Percentiles rank a stretch among this genome's conserved stretches.
phyloP scores from a whole-genome alignment of 2,329 filamentous ascomycete species.

The Metarhizium album region DNA sequence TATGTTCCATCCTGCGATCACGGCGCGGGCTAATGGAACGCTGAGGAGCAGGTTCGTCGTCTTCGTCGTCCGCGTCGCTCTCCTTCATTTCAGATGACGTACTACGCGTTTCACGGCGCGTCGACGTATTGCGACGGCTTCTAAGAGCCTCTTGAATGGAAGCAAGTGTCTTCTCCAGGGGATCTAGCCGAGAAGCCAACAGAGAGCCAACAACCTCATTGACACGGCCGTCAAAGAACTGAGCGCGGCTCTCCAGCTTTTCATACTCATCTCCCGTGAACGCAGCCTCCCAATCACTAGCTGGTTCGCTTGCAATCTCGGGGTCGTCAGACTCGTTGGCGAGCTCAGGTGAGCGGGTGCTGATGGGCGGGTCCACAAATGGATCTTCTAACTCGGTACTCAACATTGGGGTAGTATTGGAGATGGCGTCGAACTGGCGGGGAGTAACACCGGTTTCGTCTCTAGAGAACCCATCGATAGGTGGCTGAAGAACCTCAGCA shows the following conservation, averaged over 20 bases:
- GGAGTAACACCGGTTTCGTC: slow-evolving; percentile 67
- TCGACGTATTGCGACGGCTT: slow-evolving; percentile 43
- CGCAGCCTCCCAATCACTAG: slow-evolving; percentile 87
- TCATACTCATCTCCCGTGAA: slow-evolving; percentile 74
- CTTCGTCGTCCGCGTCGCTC: slow-evolving; percentile 92
- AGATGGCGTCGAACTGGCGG: slow-evolving; percentile 37
- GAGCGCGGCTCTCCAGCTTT: slow-evolving; percentile 69
- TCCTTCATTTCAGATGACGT: slow-evolving; percentile 60
- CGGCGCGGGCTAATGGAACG: slow-evolving; percentile 68
- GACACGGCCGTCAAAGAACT: slow-evolving; percentile 86
- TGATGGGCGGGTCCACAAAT: slow-evolving; percentile 42
- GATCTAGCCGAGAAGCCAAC: slow-evolving; percentile 64
- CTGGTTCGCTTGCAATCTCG: slow-evolving; percentile 44
- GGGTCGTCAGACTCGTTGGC: slow-evolving; percentile 28
- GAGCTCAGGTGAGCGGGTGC: slow-evolving; percentile 39
- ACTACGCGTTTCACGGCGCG: slow-evolving; percentile 50
- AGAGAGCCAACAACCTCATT: slow-evolving; percentile 74
- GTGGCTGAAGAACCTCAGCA: slow-evolving; percentile 37
- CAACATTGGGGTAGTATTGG: slow-evolving; percentile 34
- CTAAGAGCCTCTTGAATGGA: slow-evolving; percentile 64
- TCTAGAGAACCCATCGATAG: slow-evolving; percentile 45
- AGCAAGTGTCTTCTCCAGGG: slow-evolving; percentile 69
- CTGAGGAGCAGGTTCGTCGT: slow-evolving; percentile 57
- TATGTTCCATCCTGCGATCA: slow-evolving; percentile 74
- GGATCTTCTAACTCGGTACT: slow-evolving; percentile 52